Evolutionary conservation across 2,329 filamentous ascomycete genomes (phyloP), one percentile per base, ranked within the genome.

Genomic region (Sordariomycetes sp.): DNA sequence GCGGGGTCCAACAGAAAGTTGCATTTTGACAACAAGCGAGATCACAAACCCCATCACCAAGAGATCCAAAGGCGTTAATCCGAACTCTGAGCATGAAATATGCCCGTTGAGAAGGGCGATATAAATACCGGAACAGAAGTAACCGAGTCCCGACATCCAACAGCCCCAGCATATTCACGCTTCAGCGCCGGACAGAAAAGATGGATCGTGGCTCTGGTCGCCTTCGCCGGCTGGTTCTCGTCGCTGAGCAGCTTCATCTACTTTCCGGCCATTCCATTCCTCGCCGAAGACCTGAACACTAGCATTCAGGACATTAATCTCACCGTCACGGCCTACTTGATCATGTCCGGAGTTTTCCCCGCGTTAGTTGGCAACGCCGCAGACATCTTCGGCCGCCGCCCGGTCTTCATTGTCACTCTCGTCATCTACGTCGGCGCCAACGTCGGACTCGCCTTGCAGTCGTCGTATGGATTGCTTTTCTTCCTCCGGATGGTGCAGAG

Each of bases 401-500:
- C 76, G 0, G 74, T 74, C 2, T 80, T 78, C 61, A 65, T 79
- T 1, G 58, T 76, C 48, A 73, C 70, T 16, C 81, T 80, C 63
- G 60, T 68, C 32, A 69, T 79, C 25, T 80, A 76, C 61, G 62
- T 76, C 1, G 70, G 62, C 3, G 76, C 77, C 35, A 76, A 77
- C 71, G 66, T 78, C 28, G 76, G 72, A 1, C 68, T 79, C 5
- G 74, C 69, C 2, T 59, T 76, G 46, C 73, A 77, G 60, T 66
- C 71, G 58, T 72, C 64, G 60, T 77, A 75, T 57, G 65, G 68
- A 0, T 72, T 76, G 1, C 64, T 82, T 3, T 59, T 82, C 48
- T 68, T 78, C 2, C 65, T 81, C 18, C 70, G 79, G 0, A 72
- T 72, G 57, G 53, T 80, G 24, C 79, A 82, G 63, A 78, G 76